Evolutionary conservation across 176 grass and related monocot species (phyloP).

Genomic region (Rhynchospora tenuis): DNA sequence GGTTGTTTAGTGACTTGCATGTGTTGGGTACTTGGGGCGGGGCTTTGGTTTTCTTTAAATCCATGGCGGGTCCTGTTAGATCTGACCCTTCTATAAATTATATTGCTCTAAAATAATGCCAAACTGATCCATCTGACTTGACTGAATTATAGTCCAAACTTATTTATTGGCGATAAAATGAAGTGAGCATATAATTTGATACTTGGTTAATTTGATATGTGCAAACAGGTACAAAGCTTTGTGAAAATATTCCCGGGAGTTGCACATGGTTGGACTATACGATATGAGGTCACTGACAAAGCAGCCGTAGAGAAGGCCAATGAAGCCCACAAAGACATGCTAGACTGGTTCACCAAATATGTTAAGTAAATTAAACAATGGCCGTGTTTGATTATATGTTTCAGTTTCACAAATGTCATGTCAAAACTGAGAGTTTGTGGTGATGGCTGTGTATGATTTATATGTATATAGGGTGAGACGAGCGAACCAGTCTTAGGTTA

Average conservation of each 20-base stretch:
- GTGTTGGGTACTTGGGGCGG: not conserved
- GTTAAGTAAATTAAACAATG: slow-evolving; percentile 26
- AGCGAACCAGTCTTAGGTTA: too few species aligned
- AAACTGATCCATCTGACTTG: not conserved
- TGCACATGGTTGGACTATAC: slow-evolving; percentile 35
- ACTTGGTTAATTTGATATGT: not conserved
- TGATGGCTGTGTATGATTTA: not conserved
- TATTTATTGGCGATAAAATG: not conserved
- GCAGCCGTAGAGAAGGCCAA: slow-evolving; percentile 20
- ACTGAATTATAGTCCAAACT: not conserved
- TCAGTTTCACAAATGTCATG: slow-evolving; percentile 2
- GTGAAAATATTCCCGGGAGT: slow-evolving; percentile 37
- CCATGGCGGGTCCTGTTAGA: not conserved
- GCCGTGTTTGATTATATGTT: not conserved
- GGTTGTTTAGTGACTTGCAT: not conserved
- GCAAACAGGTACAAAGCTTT: slow-evolving; percentile 28
- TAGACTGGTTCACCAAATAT: slow-evolving; percentile 32
- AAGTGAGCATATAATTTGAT: not conserved
- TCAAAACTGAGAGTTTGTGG: not conserved
- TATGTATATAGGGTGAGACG: too few species aligned
- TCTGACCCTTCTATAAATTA: not conserved
- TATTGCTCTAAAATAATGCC: not conserved
- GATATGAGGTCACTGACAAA: slow-evolving; percentile 29
- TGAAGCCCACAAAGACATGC: slow-evolving; percentile 36
- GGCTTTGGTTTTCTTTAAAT: not conserved